These are phyloP conservation scores for Penicillium corylophilum DNA, from an alignment of 2,329 filamentous ascomycete genomes.

Conservation along the genomic window DNA sequence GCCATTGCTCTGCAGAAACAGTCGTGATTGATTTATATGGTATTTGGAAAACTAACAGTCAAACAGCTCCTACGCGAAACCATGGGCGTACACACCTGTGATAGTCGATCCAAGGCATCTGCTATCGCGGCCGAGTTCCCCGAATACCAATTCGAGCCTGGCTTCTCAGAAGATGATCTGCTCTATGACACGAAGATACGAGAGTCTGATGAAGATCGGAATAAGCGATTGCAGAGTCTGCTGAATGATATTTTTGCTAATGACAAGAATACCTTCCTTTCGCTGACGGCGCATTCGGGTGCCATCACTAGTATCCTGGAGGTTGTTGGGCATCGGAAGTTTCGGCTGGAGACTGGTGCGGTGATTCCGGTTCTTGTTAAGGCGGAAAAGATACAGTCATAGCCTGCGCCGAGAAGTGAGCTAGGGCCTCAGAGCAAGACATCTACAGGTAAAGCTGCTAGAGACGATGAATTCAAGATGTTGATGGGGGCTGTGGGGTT, in stretches of 20 bases:
- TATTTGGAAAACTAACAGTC: neutral
- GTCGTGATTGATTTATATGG: neutral
- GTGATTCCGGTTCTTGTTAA: constrained; percentile 54
- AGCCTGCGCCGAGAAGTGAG: neutral
- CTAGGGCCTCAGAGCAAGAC: neutral
- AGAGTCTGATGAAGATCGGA: constrained; percentile 51
- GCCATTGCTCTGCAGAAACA: neutral
- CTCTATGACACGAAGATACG: constrained; percentile 52
- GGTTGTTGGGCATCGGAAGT: constrained; percentile 47
- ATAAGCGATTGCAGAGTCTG: constrained; percentile 46
- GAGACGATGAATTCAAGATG: neutral
- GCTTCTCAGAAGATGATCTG: constrained; percentile 55
- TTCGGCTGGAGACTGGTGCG: constrained; percentile 50
- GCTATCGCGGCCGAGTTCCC: constrained; percentile 53
- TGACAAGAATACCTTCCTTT: constrained; percentile 51
- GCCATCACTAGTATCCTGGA: constrained; percentile 56
- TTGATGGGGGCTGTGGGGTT: neutral
- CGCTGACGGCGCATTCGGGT: constrained; percentile 59
- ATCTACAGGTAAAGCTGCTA: neutral
- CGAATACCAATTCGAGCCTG: constrained; percentile 51
- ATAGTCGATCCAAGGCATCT: constrained; percentile 52
- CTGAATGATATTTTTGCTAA: constrained; percentile 55
- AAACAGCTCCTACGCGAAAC: constrained; percentile 55
- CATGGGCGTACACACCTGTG: constrained; percentile 62
- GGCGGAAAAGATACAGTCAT: constrained; percentile 20